phyloP scores from a whole-genome alignment of 495 filamentous ascomycete genomes.

The Apodospora peruviana region DNA sequence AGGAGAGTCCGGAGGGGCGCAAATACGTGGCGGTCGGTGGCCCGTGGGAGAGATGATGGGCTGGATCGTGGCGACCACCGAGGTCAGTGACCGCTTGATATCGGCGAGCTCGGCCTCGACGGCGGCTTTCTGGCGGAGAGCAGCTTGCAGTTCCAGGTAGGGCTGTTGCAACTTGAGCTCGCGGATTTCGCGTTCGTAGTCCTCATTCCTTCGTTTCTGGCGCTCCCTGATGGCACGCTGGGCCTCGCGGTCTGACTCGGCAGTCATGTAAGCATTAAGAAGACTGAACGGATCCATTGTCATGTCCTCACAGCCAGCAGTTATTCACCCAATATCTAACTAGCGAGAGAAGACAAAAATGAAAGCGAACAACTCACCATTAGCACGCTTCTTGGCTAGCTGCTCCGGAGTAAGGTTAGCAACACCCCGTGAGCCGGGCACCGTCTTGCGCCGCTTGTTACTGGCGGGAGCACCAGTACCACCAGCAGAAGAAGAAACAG shows the following conservation, averaged over 20 bases:
- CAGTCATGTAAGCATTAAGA: neutral
- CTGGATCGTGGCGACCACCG: conserved; percentile 59
- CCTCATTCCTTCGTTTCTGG: conserved; percentile 69
- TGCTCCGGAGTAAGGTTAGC: conserved; percentile 67
- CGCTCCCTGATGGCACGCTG: conserved; percentile 77
- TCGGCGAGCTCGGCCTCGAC: conserved; percentile 67
- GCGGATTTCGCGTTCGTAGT: conserved; percentile 40
- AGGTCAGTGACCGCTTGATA: conserved; percentile 55
- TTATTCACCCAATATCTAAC: neutral
- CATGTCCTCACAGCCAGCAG: too few relatives aligned
- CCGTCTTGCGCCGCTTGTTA: conserved; percentile 33
- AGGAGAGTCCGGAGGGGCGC: neutral
- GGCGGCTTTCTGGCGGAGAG: conserved; percentile 61
- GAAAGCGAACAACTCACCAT: conserved; percentile 37
- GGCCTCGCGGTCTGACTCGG: conserved; percentile 60
- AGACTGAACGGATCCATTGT: too few relatives aligned
- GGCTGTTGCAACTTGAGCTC: conserved; percentile 62
- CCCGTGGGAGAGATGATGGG: conserved; percentile 49
- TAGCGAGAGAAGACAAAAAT: neutral
- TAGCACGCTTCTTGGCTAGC: conserved; percentile 71
- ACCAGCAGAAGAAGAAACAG: neutral
- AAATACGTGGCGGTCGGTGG: too few relatives aligned
- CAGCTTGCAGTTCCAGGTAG: conserved; percentile 70
- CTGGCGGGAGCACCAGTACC: neutral
- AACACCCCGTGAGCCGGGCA: conserved; percentile 50